Conservation (phyloP, 352 stramenopile species). For the Sclerospora graminicola region DNA sequence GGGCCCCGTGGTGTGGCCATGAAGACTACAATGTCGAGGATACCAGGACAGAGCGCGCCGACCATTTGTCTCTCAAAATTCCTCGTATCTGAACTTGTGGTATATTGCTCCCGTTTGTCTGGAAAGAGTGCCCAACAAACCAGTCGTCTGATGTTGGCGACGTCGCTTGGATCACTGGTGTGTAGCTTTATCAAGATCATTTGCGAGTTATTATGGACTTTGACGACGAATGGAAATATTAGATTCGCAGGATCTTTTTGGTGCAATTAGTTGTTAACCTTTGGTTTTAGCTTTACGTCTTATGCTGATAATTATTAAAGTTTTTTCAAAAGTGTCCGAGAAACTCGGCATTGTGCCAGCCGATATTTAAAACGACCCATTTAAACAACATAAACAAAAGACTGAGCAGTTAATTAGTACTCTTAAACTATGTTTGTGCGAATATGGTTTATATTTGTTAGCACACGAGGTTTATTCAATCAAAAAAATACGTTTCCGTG, state of each 20-base stretch:
- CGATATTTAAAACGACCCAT: conserved; percentile 15
- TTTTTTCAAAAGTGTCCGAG: conserved; percentile 2
- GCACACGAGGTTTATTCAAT: no score
- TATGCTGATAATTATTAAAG: conserved; percentile 12
- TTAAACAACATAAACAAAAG: conserved; percentile 6
- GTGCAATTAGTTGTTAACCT: not conserved
- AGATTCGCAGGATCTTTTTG: not conserved
- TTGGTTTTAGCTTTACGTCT: conserved; percentile 11
- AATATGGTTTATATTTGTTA: no score
- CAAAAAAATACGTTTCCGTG: no score
- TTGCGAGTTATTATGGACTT: conserved; percentile 41
- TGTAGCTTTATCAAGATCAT: conserved; percentile 41
- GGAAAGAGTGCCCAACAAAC: not conserved
- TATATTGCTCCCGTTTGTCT: conserved; percentile 27
- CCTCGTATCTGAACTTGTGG: conserved; percentile 35
- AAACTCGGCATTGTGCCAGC: not conserved
- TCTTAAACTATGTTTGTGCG: conserved; percentile 19
- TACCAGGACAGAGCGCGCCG: conserved; percentile 15
- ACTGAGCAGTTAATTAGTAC: conserved; percentile 8
- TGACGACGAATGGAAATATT: conserved; percentile 42
- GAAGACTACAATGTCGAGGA: conserved; percentile 11
- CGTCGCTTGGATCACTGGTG: conserved; percentile 24
- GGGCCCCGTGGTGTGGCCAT: conserved; percentile 1
- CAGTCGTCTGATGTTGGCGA: conserved; percentile 11
- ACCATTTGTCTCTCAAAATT: conserved; percentile 38